Base-by-base conservation (phyloP, 2,329 filamentous ascomycete species). In the Talaromyces sp. region DNA sequence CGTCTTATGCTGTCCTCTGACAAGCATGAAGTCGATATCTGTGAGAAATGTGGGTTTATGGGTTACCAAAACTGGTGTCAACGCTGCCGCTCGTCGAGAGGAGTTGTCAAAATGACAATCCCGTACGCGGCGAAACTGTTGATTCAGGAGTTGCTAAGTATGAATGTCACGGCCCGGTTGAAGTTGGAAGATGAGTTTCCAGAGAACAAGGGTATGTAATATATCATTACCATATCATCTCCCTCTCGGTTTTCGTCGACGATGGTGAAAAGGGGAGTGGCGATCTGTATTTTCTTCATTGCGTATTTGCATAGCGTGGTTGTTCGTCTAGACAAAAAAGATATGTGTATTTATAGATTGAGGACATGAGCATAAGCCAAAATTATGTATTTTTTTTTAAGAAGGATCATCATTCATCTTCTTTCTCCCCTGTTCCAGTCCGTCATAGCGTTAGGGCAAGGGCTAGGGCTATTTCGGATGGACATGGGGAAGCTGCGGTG, bases 41-140 rank as follows among this genome's bases (percentile, higher is more conserved):
- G 96, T 77, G 92, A 96, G 79, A 84, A 84, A 62, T 99, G 95
- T 72, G 95, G 95, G 2, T 86, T 98, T 73, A 97, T 99, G 83
- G 95, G 95, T 1, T 97, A 96, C 77, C 87, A 91, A 72, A 92
- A 92, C 31, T 98, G 92, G 86, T 99, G 95, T 75, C 91, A 96
- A 78, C 92, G 90, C 4, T 99, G 95, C 78, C 88, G 91, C 80
- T 92, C 87, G 69, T 93, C 90, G 42, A 85, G 89, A 63, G 87
- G 89, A 33, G 91, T 99, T 28, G 89, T 92, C 16, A 89, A 90
- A 76, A 96, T 99, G 89, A 93, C 89, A 37, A 96, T 99, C 84
- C 95, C 95, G 37, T 99, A 99, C 77, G 95, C 95, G 18, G 95
- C 95, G 0, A 98, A 99, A 83, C 79, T 99, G 73, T 80, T 99